Percentiles rank a stretch among this genome's conserved stretches.
Evolutionary conservation across 345 rosid species (phyloP).

Genomic region (Aquilaria malaccensis): DNA sequence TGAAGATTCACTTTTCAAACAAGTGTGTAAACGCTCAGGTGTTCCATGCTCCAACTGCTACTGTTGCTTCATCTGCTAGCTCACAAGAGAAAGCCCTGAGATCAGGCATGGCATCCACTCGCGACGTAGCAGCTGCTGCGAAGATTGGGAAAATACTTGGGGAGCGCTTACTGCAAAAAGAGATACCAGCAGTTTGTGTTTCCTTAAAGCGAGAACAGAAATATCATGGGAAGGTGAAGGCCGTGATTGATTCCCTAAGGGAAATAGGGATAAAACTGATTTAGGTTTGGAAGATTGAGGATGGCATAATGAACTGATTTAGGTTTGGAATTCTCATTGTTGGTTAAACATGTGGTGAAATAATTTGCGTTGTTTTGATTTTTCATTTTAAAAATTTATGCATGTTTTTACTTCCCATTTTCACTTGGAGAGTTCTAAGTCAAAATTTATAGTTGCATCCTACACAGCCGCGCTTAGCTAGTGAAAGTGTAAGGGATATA

Average conservation of each 20-base stretch:
- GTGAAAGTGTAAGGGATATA: no score
- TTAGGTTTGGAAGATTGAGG: slow-evolving; percentile 8
- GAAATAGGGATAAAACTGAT: slow-evolving; percentile 63
- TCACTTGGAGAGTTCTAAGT: no score
- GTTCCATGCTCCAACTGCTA: slow-evolving; percentile 73
- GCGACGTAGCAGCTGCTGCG: slow-evolving; percentile 91
- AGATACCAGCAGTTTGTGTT: slow-evolving; percentile 64
- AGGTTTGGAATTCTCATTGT: no score
- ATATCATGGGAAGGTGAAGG: slow-evolving; percentile 90
- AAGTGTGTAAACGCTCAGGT: slow-evolving; percentile 74
- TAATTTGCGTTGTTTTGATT: no score
- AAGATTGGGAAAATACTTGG: slow-evolving; percentile 76
- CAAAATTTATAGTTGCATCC: no score
- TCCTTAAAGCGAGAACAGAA: slow-evolving; percentile 63
- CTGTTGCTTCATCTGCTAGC: slow-evolving; percentile 73
- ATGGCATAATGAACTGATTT: no score
- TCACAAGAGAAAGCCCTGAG: slow-evolving; percentile 77
- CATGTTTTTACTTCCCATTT: no score
- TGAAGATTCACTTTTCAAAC: slow-evolving; percentile 75
- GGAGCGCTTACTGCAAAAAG: slow-evolving; percentile 58
- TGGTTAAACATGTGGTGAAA: no score
- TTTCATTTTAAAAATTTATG: no score
- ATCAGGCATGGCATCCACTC: slow-evolving; percentile 44
- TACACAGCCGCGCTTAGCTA: no score
- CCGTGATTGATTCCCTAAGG: slow-evolving; percentile 67